Conservation (phyloP, 2,329 filamentous ascomycete genomes). For the Rutstroemia sydowiana region DNA sequence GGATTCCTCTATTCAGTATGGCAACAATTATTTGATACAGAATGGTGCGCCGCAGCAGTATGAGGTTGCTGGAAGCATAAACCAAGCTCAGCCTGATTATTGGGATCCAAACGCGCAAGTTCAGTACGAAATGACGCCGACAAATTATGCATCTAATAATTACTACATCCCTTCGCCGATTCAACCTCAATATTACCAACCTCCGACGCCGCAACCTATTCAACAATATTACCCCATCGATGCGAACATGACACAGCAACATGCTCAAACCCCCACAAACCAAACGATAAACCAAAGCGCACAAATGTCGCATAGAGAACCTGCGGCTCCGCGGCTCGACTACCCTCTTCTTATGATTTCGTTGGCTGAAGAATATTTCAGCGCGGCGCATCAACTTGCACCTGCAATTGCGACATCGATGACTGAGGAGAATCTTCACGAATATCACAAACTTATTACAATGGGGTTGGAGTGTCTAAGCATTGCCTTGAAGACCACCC, state of each 20-base stretch:
- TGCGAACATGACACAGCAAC: slow-evolving; percentile 1
- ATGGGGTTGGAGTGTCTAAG: slow-evolving; percentile 69
- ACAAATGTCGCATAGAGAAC: slow-evolving; percentile 7
- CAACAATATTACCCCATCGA: slow-evolving; percentile 12
- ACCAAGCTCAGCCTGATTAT: background rate
- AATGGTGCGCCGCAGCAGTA: slow-evolving; percentile 6
- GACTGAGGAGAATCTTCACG: slow-evolving; percentile 44
- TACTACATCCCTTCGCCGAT: background rate
- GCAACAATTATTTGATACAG: slow-evolving; percentile 4
- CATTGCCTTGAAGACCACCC: slow-evolving; percentile 55
- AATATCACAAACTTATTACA: slow-evolving; percentile 65
- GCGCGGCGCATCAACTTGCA: slow-evolving; percentile 53
- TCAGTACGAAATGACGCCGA: slow-evolving; percentile 3
- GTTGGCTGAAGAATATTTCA: slow-evolving; percentile 71
- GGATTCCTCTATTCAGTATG: slow-evolving; percentile 6
- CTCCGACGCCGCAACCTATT: slow-evolving; percentile 8
- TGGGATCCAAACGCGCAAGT: slow-evolving; percentile 4
- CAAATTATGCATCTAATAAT: slow-evolving; percentile 6
- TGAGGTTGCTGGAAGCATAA: slow-evolving; percentile 4
- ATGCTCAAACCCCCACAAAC: slow-evolving; percentile 2
- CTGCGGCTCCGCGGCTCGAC: slow-evolving; percentile 14
- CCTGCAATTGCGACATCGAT: slow-evolving; percentile 42
- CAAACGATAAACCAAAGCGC: slow-evolving; percentile 3
- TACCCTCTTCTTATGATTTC: slow-evolving; percentile 47
- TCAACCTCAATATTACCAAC: slow-evolving; percentile 12